phyloP scores from a whole-genome alignment of 495 filamentous ascomycete genomes.

The Neurospora africana region DNA sequence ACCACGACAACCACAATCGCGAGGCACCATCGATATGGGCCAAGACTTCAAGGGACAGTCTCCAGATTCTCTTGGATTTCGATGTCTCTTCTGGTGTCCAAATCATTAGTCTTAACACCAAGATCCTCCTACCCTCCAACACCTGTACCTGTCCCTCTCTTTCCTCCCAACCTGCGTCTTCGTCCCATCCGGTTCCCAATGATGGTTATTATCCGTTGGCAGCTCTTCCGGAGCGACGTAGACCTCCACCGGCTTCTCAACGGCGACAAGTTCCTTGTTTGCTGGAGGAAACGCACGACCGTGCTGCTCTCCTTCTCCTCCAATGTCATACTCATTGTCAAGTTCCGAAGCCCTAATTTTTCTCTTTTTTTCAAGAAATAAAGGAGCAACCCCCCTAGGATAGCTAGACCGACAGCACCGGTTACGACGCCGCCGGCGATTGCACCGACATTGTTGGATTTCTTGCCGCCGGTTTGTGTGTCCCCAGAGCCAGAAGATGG shows the following conservation, averaged over 20 bases:
- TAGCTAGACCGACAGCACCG: background rate
- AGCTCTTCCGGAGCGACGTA: background rate
- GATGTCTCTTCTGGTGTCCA: background rate
- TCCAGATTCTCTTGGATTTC: background rate
- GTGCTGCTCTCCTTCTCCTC: background rate
- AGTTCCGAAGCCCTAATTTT: background rate
- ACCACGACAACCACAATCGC: background rate
- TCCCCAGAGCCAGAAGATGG: background rate
- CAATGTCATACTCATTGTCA: background rate
- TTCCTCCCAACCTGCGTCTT: background rate
- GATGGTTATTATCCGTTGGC: background rate
- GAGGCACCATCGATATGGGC: background rate
- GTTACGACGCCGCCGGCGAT: background rate
- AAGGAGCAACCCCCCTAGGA: background rate
- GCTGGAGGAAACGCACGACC: background rate
- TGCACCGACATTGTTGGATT: background rate
- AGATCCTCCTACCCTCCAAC: background rate
- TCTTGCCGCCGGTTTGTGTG: background rate
- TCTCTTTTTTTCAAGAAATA: background rate
- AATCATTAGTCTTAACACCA: background rate
- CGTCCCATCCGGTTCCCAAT: background rate
- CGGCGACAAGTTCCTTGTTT: background rate
- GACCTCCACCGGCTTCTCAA: background rate
- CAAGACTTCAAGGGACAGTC: background rate
- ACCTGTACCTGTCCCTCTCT: background rate